Evolutionary conservation across 345 rosid genomes (phyloP).

Genomic region (Turritis glabra): DNA sequence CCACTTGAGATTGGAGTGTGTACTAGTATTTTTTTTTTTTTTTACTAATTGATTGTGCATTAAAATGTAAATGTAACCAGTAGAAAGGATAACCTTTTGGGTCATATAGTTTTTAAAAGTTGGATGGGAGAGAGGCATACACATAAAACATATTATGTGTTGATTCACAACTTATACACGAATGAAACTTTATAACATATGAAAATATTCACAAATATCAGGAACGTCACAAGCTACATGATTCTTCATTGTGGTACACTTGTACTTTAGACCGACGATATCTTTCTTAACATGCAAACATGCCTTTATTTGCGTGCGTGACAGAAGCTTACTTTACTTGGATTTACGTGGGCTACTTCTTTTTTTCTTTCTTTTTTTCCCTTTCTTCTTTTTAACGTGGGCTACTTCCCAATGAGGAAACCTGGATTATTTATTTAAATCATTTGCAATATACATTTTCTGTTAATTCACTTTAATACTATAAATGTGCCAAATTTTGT

Average conservation of each 20-base stretch:
- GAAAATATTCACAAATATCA: conserved; percentile 5
- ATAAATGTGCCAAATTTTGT: not conserved
- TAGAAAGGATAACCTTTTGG: too few relatives aligned
- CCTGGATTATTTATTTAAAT: not conserved
- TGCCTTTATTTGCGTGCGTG: conserved; percentile 28
- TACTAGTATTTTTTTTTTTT: too few relatives aligned
- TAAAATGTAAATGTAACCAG: too few relatives aligned
- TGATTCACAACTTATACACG: not conserved
- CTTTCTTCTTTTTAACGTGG: too few relatives aligned
- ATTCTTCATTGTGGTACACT: too few relatives aligned
- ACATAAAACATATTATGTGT: too few relatives aligned
- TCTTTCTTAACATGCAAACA: conserved; percentile 15
- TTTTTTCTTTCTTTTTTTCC: too few relatives aligned
- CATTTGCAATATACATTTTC: too few relatives aligned
- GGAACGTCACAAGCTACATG: not conserved
- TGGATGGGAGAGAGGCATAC: too few relatives aligned
- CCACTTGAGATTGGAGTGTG: not conserved
- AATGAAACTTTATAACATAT: not conserved
- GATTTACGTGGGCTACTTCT: conserved; percentile 25
- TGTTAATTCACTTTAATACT: not conserved
- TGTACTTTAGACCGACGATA: conserved; percentile 20
- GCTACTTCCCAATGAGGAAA: conserved; percentile 6
- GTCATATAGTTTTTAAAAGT: too few relatives aligned
- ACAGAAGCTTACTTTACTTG: conserved; percentile 22
- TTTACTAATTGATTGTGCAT: too few relatives aligned